Base-by-base conservation (phyloP, 306 rosid genomes). In the Geum urbanum region DNA sequence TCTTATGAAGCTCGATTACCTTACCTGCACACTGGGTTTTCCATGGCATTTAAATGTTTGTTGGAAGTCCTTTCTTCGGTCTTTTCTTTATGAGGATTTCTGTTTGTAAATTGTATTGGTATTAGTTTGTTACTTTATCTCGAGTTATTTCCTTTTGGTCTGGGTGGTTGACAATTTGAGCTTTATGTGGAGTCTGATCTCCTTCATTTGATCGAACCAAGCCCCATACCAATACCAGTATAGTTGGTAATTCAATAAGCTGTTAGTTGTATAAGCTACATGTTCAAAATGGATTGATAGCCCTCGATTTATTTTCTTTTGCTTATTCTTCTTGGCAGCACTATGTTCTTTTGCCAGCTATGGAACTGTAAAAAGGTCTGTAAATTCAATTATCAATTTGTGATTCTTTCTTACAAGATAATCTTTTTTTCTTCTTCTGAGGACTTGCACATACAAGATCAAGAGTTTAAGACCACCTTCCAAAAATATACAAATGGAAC, bases 51-150 rank as follows among this genome's bases (percentile, higher is more conserved):
- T 7, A 20, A 16, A 16, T 63, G 66, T 54, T 48, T 18, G 44
- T 62, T 18, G 19, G 49, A 39, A 46, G 14, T 15, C 39, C 20
- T 8, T 56, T 13, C 40, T 56, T 24, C 5, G 0, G 18, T 57
- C 18, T 53, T 55, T 39, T 32, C 3, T 32, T 41, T 44, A 8
- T 40, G 63, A 3, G 10, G 57, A 20, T 64, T 40, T 65, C 19
- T 77, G 67, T 19, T 35, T 80, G 83, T 77, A 80, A 70, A 61
- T 72, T 71, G 35, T 70, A 39, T 24, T 37, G 48, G 39, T 52
- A 24, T 24, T 24, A 24, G 27, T 24, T 24, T 24, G 40, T 43
- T 18, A 50, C 32, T 57, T 60, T 41, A 20, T 52, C 64, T 7
- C 9, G 64, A 59, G 45, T 7, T 12, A 4, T 24, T 55, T 22